phyloP scores from a whole-genome alignment of 768 basidiomycete genomes.

The Lactarius quietus region DNA sequence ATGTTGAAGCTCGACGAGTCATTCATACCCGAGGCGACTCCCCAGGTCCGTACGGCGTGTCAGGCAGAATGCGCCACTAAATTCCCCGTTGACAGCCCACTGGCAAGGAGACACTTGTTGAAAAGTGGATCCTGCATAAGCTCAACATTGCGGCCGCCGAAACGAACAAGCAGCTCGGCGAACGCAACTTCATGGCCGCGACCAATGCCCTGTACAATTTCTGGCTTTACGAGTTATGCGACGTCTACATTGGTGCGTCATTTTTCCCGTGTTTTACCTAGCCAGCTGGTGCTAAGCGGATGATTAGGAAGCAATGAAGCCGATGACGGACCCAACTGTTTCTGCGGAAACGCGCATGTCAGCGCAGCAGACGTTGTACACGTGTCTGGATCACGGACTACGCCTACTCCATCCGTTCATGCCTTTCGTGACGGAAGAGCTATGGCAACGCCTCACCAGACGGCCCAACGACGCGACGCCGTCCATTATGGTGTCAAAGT shows the following conservation, averaged over 20 bases:
- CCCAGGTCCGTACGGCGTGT: slow-evolving; percentile 49
- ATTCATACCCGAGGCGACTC: slow-evolving; percentile 69
- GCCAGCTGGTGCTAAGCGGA: background rate
- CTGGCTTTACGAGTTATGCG: slow-evolving; percentile 99
- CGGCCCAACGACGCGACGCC: slow-evolving; percentile 76
- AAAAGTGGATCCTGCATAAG: slow-evolving; percentile 94
- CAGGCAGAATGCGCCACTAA: slow-evolving; percentile 5
- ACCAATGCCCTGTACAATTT: slow-evolving; percentile 85
- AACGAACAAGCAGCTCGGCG: slow-evolving; percentile 68
- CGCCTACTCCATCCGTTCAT: slow-evolving; percentile 95
- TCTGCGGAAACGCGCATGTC: slow-evolving; percentile 63
- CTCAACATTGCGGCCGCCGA: slow-evolving; percentile 77
- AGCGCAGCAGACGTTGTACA: slow-evolving; percentile 94
- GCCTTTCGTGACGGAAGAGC: slow-evolving; percentile 98
- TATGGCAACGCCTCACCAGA: slow-evolving; percentile 95
- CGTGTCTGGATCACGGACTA: slow-evolving; percentile 87
- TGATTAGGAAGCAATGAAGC: slow-evolving; percentile 96
- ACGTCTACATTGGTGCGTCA: slow-evolving; percentile 89
- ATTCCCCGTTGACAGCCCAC: slow-evolving; percentile 53
- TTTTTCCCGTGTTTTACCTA: background rate
- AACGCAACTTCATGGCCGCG: slow-evolving; percentile 91
- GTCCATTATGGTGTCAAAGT: slow-evolving; percentile 87
- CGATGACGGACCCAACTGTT: slow-evolving; percentile 83
- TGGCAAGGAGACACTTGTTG: slow-evolving; percentile 86
- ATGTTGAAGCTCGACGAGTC: slow-evolving; percentile 90